Conservation (phyloP, 768 basidiomycete genomes). For the Kwoniella dejecticola region DNA sequence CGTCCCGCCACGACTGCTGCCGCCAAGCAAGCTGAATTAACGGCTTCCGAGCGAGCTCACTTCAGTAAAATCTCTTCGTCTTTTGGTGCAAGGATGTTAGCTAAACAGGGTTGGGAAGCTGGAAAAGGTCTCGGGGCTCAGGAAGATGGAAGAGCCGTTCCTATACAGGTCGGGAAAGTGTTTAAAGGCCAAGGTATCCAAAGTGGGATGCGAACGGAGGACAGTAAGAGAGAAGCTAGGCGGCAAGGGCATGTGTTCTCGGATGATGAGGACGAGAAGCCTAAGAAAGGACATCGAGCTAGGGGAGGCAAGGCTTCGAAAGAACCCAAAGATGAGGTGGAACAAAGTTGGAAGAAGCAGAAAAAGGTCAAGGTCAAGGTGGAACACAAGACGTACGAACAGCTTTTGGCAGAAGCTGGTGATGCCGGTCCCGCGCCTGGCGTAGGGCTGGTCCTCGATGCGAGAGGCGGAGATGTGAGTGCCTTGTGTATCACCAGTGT, state of each 20-base stretch:
- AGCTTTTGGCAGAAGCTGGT: conserved; percentile 86
- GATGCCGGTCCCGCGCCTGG: conserved; percentile 59
- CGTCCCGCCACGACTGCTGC: conserved; percentile 51
- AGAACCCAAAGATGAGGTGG: conserved; percentile 61
- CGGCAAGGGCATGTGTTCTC: conserved; percentile 46
- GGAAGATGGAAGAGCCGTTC: conserved; percentile 52
- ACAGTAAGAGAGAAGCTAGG: conserved; percentile 54
- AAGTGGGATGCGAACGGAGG: conserved; percentile 53
- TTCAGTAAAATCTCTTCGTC: conserved; percentile 75
- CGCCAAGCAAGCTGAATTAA: conserved; percentile 59
- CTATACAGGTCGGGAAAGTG: conserved; percentile 46
- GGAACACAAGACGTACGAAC: conserved; percentile 95
- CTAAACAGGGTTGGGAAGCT: conserved; percentile 92
- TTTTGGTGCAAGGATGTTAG: conserved; percentile 85
- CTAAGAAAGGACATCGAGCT: conserved; percentile 27
- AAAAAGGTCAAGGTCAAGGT: conserved; percentile 81
- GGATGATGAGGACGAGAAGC: conserved; percentile 52
- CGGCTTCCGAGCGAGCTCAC: conserved; percentile 71
- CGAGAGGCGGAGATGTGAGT: conserved; percentile 85
- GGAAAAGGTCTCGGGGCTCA: conserved; percentile 58
- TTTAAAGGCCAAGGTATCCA: conserved; percentile 50
- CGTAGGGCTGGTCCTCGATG: conserved; percentile 88
- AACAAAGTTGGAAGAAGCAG: conserved; percentile 75
- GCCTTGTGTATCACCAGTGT: background rate
- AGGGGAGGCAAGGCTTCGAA: conserved; percentile 14